Evolutionary conservation across 2,329 filamentous ascomycete species (phyloP), one percentile per base, ranked within the genome.

Genomic region (Elsinoe ampelina): DNA sequence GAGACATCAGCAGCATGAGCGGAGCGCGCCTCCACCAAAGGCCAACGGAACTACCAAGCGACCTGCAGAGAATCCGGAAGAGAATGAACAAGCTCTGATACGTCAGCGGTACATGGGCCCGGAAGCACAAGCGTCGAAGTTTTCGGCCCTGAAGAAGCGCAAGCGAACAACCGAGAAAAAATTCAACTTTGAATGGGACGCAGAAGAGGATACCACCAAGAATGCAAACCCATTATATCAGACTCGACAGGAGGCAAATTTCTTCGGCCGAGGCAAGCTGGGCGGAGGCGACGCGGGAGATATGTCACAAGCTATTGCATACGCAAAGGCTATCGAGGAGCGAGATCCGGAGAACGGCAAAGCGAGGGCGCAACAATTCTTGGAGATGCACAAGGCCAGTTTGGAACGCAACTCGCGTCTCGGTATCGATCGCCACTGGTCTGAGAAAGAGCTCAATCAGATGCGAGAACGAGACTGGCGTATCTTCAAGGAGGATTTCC

Each of bases 401-500:
- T 86, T 83, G 65, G 86, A 95, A 66, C 82, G 87, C 61, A 83
- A 84, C 10, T 74, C 77, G 1, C 81, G 86, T 60, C 89, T 85
- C 61, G 85, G 85, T 34, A 78, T 95, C 57, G 91, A 95, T 64
- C 91, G 91, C 71, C 90, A 95, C 72, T 98, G 93, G 93, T 90
- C 87, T 57, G 89, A 96, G 68, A 98, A 98, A 82, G 81, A 80
- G 60, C 76, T 97, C 61, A 83, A 87, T 12, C 88, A 95, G 65
- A 98, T 98, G 93, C 87, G 89, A 61, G 91, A 97, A 73, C 81
- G 93, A 69, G 93, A 98, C 72, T 98, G 93, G 93, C 88, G 93
- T 68, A 97, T 98, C 65, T 96, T 98, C 83, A 98, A 97, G 73
- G 93, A 97, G 71, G 91, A 98, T 72, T 97, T 95, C 75, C 95